These are phyloP conservation scores for Aquilaria malaccensis DNA, from an alignment of 345 rosid genomes.

Conservation along the genomic window DNA sequence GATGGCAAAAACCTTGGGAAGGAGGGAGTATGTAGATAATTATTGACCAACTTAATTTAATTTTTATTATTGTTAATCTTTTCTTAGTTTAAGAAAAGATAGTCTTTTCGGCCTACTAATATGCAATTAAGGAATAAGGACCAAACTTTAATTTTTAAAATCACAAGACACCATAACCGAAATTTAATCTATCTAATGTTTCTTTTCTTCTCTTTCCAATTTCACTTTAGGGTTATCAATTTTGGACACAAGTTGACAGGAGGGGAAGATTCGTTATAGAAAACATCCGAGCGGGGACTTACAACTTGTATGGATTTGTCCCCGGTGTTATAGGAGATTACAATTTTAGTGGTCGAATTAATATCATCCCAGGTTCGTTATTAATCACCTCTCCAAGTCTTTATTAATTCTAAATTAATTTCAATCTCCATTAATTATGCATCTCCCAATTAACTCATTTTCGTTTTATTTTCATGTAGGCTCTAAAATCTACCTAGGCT, in stretches of 20 bases:
- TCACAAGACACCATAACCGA: no score
- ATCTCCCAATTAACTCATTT: no score
- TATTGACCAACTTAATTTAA: no score
- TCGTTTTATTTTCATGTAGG: constrained; percentile 32
- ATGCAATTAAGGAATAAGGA: no score
- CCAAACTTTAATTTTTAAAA: no score
- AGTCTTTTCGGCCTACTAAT: no score
- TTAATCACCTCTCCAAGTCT: not conserved
- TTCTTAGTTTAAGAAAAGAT: no score
- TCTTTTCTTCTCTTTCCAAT: not conserved
- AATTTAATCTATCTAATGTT: not conserved
- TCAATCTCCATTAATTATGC: not conserved
- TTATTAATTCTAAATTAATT: not conserved
- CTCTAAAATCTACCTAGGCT: constrained; percentile 29
- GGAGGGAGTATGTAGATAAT: no score
- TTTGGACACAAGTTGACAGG: constrained; percentile 56
- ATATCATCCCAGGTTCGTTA: constrained; percentile 42
- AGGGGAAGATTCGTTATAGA: constrained; percentile 48
- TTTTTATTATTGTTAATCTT: no score
- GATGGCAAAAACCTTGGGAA: no score
- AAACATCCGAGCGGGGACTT: constrained; percentile 53
- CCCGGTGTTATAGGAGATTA: constrained; percentile 69
- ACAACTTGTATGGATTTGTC: constrained; percentile 68
- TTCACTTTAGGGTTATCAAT: constrained; percentile 70
- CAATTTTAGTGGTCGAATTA: constrained; percentile 27